Conservation (phyloP, 192 early-diverging fungal species). For the Podila clonocystis region DNA sequence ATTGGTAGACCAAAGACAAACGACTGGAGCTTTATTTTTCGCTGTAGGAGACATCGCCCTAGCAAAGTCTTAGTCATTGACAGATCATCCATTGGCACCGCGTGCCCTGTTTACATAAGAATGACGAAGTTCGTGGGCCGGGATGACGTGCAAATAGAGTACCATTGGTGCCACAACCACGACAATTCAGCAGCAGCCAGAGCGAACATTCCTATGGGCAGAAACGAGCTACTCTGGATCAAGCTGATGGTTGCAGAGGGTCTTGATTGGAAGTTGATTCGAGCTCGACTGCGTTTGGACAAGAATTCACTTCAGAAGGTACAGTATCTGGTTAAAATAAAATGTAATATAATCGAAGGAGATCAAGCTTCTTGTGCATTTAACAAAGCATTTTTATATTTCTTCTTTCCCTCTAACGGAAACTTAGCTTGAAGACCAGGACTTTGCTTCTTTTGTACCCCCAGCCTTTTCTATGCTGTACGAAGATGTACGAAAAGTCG, state of each 20-base stretch:
- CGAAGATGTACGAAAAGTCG: slow-evolving; percentile 8
- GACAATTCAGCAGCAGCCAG: slow-evolving; percentile 10
- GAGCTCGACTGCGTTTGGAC: slow-evolving; percentile 11
- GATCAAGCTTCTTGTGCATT: neutral
- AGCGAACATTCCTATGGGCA: slow-evolving; percentile 21
- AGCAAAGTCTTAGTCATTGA: neutral
- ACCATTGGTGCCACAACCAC: slow-evolving; percentile 21
- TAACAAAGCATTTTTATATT: neutral
- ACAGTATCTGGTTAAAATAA: no score
- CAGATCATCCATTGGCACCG: slow-evolving; percentile 13
- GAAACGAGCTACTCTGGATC: slow-evolving; percentile 7
- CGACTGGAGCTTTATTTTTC: slow-evolving; percentile 21
- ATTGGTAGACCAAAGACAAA: slow-evolving; percentile 7
- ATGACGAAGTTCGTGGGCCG: slow-evolving; percentile 5
- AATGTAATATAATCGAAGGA: no score
- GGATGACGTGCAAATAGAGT: slow-evolving; percentile 9
- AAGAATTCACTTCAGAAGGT: neutral
- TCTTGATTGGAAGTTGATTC: slow-evolving; percentile 9
- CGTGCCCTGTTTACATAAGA: slow-evolving; percentile 17
- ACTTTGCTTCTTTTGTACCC: slow-evolving; percentile 7
- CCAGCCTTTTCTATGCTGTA: slow-evolving; percentile 12
- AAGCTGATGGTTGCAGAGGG: slow-evolving; percentile 15
- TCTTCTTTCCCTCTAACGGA: no score
- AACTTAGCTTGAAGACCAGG: slow-evolving; percentile 9
- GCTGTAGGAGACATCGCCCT: slow-evolving; percentile 17